Conservation (phyloP, 176 grass and related monocot species). For the Phoenix roebelenii region DNA sequence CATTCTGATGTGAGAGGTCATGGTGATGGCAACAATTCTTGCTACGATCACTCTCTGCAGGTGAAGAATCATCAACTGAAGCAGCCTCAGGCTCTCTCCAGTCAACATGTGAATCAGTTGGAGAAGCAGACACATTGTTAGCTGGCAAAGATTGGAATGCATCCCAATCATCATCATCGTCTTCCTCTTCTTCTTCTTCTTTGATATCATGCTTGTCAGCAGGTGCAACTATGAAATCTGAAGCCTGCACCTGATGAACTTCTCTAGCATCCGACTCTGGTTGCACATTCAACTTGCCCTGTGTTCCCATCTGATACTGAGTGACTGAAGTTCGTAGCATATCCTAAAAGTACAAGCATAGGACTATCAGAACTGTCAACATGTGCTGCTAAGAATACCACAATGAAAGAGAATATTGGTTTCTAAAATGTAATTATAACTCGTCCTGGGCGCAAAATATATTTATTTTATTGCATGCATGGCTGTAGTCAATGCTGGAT, state of each 20-base stretch:
- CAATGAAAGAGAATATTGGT: no score
- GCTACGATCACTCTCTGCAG: constrained; percentile 8
- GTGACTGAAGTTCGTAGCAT: constrained; percentile 80
- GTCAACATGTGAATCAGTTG: constrained; percentile 15
- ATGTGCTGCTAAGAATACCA: no score
- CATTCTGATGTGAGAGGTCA: constrained; percentile 16
- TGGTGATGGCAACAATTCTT: constrained; percentile 17
- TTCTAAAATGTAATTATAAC: not conserved
- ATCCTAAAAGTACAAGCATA: constrained; percentile 39
- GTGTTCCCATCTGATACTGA: constrained; percentile 41
- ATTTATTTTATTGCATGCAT: not conserved
- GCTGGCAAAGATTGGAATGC: constrained; percentile 76
- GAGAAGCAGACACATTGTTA: constrained; percentile 8
- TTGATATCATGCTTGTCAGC: constrained; percentile 19
- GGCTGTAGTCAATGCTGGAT: no score
- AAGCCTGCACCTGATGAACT: constrained; percentile 19
- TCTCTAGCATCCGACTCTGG: constrained; percentile 28
- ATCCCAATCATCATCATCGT: constrained; percentile 81
- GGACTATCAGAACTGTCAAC: not conserved
- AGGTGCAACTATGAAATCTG: constrained; percentile 20
- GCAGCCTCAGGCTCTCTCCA: constrained; percentile 15
- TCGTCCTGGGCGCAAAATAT: not conserved
- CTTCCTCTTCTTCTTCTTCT: constrained; percentile 30
- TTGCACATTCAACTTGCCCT: constrained; percentile 24
- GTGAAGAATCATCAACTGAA: constrained; percentile 20